Evolutionary conservation across 495 filamentous ascomycete species (phyloP).

Genomic region (Neurospora africana): DNA sequence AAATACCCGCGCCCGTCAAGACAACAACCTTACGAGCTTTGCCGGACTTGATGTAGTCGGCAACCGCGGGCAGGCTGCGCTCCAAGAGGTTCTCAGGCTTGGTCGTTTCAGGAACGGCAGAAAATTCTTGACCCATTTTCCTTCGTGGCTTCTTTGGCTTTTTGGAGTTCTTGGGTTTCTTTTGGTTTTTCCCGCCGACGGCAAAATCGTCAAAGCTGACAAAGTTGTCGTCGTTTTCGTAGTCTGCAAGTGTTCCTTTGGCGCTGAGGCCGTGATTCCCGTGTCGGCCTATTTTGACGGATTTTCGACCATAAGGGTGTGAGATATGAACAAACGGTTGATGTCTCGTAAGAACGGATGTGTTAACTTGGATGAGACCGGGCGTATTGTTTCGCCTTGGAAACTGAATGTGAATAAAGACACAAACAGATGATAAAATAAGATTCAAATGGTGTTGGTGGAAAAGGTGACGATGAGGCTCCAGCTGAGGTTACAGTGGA

Average conservation of each 20-base stretch:
- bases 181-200: neutral
- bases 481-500: neutral
- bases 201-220: conserved; percentile 8
- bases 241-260: conserved; percentile 8
- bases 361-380: neutral
- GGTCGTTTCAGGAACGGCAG: conserved; percentile 50
- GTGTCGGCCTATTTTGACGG: conserved; percentile 19
- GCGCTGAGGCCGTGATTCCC: conserved; percentile 5
- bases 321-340: neutral
- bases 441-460: neutral
- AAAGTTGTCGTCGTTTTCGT: conserved; percentile 3
- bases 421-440: neutral
- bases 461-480: neutral
- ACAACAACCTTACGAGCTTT: conserved; percentile 62
- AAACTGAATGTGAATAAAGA: neutral
- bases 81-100: conserved; percentile 53
- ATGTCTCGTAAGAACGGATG: neutral
- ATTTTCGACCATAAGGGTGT: neutral
- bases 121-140: conserved; percentile 39
- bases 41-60: conserved; percentile 61
- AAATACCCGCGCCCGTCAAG: conserved; percentile 61
- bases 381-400: neutral
- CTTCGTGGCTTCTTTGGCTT: conserved; percentile 11
- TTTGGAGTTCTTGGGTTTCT: conserved; percentile 16
- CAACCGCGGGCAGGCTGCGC: conserved; percentile 60